Conservation (phyloP, 257 asterid species). For the Datura wrightii region DNA sequence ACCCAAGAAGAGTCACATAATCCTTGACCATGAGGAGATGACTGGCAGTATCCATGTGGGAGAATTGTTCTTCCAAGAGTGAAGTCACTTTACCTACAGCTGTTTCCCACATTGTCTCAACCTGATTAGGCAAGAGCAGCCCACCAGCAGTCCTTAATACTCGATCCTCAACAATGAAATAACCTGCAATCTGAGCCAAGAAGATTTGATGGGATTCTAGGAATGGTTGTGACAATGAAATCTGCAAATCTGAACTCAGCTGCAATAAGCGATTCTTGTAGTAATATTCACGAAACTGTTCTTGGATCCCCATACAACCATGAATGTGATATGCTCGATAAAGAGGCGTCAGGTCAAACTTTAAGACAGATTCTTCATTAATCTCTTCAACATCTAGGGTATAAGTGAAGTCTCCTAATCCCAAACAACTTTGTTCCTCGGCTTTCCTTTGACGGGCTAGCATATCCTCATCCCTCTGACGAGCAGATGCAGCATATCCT, state of each 20-base stretch:
- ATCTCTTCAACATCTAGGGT: conserved; percentile 86
- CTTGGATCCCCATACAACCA: conserved; percentile 73
- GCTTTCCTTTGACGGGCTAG: conserved; percentile 91
- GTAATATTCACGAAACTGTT: conserved; percentile 79
- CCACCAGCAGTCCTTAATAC: conserved; percentile 91
- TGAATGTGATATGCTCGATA: conserved; percentile 91
- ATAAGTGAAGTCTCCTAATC: conserved; percentile 47
- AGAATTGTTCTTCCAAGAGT: conserved; percentile 73
- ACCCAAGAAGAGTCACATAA: conserved; percentile 89
- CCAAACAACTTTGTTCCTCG: conserved; percentile 62
- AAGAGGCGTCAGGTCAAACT: conserved; percentile 91
- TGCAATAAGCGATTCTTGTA: conserved; percentile 77
- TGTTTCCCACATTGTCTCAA: conserved; percentile 93
- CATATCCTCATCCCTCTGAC: conserved; percentile 95
- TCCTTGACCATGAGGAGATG: conserved; percentile 90
- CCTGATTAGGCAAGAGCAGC: conserved; percentile 67
- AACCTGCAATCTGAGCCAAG: conserved; percentile 84
- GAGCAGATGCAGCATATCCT: conserved; percentile 80
- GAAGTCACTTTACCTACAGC: conserved; percentile 71
- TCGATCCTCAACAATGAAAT: conserved; percentile 87
- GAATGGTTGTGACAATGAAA: conserved; percentile 73
- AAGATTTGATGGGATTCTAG: conserved; percentile 72
- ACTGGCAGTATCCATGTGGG: conserved; percentile 85
- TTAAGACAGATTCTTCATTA: conserved; percentile 70
- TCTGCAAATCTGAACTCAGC: conserved; percentile 84